These are phyloP conservation scores for Coffea eugenioides DNA, from an alignment of 257 asterid species.

Conservation along the genomic window DNA sequence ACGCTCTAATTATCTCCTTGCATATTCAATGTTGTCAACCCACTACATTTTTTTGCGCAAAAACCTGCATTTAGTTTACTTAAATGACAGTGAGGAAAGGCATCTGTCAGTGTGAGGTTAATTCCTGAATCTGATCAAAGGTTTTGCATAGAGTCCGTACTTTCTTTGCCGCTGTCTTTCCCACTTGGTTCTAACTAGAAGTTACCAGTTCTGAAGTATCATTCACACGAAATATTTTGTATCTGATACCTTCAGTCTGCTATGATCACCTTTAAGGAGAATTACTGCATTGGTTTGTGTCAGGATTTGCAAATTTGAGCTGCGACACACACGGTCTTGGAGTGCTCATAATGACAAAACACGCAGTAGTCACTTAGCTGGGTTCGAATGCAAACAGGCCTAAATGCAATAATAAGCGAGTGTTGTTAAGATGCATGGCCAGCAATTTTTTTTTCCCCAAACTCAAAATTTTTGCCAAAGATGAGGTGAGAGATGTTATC, in stretches of 20 bases:
- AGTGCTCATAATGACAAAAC: neutral
- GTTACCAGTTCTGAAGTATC: too few species aligned
- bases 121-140: too few species aligned
- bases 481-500: too few species aligned
- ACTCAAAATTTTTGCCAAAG: too few species aligned
- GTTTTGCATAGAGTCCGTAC: neutral
- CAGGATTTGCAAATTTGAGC: neutral
- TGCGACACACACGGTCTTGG: neutral
- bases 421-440: too few species aligned
- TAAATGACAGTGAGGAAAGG: neutral
- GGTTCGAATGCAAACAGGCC: neutral
- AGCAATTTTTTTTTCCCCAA: too few species aligned
- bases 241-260: neutral
- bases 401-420: too few species aligned
- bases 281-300: neutral
- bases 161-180: neutral
- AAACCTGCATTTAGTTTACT: neutral
- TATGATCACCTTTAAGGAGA: neutral
- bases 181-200: too few species aligned
- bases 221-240: neutral
- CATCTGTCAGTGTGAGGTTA: neutral
- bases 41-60: neutral
- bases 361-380: neutral
- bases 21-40: neutral
- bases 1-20: neutral